Percentiles rank a stretch among this genome's conserved stretches.
Evolutionary conservation across 805 yeast genomes (phyloP).

Genomic region (Hanseniaspora opuntiae): DNA sequence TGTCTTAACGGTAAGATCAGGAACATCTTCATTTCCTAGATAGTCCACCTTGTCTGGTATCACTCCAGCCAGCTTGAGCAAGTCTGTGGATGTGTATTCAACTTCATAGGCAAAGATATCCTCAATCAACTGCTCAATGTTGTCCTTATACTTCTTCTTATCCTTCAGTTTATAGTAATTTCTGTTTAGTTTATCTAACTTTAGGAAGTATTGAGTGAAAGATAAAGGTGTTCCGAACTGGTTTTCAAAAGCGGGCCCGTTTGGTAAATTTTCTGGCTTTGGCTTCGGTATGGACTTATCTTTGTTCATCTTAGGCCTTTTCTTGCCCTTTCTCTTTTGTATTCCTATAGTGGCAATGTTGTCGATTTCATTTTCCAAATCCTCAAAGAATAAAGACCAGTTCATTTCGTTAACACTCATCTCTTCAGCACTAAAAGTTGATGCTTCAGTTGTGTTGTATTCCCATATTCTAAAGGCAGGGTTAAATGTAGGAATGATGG

Average conservation of each 20-base stretch:
- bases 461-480: slow-evolving; percentile 81
- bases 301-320: slow-evolving; percentile 18
- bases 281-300: slow-evolving; percentile 52
- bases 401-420: slow-evolving; percentile 26
- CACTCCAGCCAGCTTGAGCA: not conserved
- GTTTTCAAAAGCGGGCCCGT: slow-evolving; percentile 66
- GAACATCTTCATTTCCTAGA: not conserved
- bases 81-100: slow-evolving; percentile 57
- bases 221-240: slow-evolving; percentile 62
- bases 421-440: slow-evolving; percentile 3
- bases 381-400: slow-evolving; percentile 48
- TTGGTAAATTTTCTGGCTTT: slow-evolving; percentile 39
- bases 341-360: slow-evolving; percentile 19
- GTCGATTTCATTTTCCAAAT: slow-evolving; percentile 29
- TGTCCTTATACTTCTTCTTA: slow-evolving; percentile 45
- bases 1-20: slow-evolving; percentile 41
- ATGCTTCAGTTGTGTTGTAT: slow-evolving; percentile 49
- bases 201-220: slow-evolving; percentile 64
- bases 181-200: slow-evolving; percentile 38
- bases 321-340: slow-evolving; percentile 16
- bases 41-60: slow-evolving; percentile 35
- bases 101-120: slow-evolving; percentile 43
- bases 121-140: slow-evolving; percentile 23
- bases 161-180: slow-evolving; percentile 34
- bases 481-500: slow-evolving; percentile 73